Base-by-base conservation (phyloP, 139 green algal genomes). In the Cymbomonas tetramitiformis region DNA sequence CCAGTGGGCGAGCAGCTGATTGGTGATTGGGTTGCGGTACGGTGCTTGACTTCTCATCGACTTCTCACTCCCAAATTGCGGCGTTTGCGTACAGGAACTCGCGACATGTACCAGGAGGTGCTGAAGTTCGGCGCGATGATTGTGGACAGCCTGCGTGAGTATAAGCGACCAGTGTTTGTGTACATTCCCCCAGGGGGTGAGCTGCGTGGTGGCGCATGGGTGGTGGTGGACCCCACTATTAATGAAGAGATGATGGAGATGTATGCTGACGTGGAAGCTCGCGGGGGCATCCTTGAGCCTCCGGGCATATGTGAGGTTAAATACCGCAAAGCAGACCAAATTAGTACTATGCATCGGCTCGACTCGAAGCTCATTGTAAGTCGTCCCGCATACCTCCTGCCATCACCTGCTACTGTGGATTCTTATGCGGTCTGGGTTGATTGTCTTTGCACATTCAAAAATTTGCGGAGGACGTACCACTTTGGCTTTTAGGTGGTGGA, bases 291-390 rank as follows among this genome's bases (percentile, higher is more conserved):
- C 24, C 76, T 99, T 39, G 92, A 99, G 75, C 86, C 92, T 0
- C 85, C 95, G 58, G 92, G 89, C 29, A 78, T 96, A 40, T 87
- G 95, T 33, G 92, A 98, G 71, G 97, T 99, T 70, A 99, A 99
- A 76, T 98, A 90, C 80, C 67, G 86, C 5, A 54, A 52, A 2
- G 58, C 67, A 0, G 83, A 96, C 53, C 73, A 96, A 24, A 30
- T 91, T 0, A 56, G 67, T 8, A 73, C 79, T 32, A 96, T 98
- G 86, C 79, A 88, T 60, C 78, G 86, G 57, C 51, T 95, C 9
- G 87, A 96, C 59, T 74, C 82, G 0, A 58, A 72, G 28, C 75
- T 94, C 36, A 8, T 29, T 0, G 23, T 34, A n/a, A 30, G 64
- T 18, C 56, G 67, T 29, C 9, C 44, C 49, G 49, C 10, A 8